Percentiles rank a stretch among this genome's conserved stretches.
Conservation (phyloP, 1,284 basidiomycete species). For the Sporisorium exsertum region DNA sequence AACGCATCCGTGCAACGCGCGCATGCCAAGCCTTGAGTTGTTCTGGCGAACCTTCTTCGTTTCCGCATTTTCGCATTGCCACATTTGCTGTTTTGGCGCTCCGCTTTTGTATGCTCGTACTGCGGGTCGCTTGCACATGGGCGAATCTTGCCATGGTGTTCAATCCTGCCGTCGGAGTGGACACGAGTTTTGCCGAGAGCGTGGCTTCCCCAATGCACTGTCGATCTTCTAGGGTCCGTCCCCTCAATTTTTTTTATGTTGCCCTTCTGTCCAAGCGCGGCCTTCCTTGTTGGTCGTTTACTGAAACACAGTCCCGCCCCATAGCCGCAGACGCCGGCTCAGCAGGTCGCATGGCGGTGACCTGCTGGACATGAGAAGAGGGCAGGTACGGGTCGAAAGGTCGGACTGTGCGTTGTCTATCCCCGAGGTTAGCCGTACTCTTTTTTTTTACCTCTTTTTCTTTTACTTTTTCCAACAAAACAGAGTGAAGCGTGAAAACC, state of each 20-base stretch:
- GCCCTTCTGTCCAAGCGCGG: background rate
- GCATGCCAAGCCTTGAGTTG: constrained; percentile 15
- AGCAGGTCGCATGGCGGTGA: background rate
- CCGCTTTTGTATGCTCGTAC: background rate
- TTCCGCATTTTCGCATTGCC: background rate
- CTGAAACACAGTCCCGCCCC: no score
- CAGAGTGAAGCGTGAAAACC: no score
- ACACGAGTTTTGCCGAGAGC: background rate
- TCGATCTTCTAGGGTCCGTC: constrained; percentile 27
- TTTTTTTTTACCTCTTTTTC: no score
- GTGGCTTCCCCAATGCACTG: constrained; percentile 9
- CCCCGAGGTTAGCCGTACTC: no score
- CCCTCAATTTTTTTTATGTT: background rate
- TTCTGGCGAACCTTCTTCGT: constrained; percentile 16
- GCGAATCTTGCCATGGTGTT: background rate
- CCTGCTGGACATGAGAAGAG: no score
- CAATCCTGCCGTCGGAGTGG: background rate
- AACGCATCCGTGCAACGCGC: background rate
- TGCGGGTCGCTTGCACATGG: background rate
- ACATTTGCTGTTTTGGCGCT: background rate
- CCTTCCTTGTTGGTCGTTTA: background rate
- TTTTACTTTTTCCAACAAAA: no score
- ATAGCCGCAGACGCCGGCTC: no score
- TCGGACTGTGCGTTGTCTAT: no score
- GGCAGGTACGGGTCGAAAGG: no score